phyloP scores from a whole-genome alignment of 371 early-diverging fungal species.

The Apophysomyces variabilis region DNA sequence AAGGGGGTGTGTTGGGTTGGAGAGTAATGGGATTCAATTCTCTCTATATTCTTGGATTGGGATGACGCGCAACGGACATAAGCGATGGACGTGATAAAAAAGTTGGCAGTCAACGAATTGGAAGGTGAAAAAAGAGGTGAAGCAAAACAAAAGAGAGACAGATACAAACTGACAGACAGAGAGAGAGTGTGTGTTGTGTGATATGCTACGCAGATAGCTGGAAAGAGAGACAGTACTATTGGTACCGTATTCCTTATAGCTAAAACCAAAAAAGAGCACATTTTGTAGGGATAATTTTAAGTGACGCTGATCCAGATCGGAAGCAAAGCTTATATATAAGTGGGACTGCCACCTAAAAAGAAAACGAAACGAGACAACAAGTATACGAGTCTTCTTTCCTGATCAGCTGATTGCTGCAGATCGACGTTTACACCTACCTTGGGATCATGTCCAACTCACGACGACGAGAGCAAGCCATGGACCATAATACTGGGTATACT shows the following conservation, averaged over 20 bases:
- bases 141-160: background rate
- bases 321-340: conserved; percentile 2
- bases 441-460: conserved; percentile 10
- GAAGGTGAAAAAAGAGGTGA: background rate
- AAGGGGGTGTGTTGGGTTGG: background rate
- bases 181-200: background rate
- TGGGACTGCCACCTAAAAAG: conserved; percentile 12
- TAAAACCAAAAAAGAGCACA: background rate
- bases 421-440: conserved; percentile 7
- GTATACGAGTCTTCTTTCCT: conserved; percentile 9
- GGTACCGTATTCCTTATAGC: background rate
- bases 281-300: conserved; percentile 4
- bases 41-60: conserved; percentile 2
- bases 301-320: conserved; percentile 12
- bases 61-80: conserved; percentile 1
- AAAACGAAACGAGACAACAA: conserved; percentile 11
- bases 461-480: conserved; percentile 12
- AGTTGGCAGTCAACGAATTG: background rate
- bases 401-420: conserved; percentile 12
- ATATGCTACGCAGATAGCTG: background rate
- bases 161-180: background rate
- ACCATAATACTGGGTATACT: conserved; percentile 8
- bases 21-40: conserved; percentile 1
- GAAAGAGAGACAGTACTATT: background rate
- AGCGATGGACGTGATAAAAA: background rate